These are phyloP conservation scores for Chaetomiaceae sp. DNA, from an alignment of 2,329 filamentous ascomycete species.

Conservation along the genomic window DNA sequence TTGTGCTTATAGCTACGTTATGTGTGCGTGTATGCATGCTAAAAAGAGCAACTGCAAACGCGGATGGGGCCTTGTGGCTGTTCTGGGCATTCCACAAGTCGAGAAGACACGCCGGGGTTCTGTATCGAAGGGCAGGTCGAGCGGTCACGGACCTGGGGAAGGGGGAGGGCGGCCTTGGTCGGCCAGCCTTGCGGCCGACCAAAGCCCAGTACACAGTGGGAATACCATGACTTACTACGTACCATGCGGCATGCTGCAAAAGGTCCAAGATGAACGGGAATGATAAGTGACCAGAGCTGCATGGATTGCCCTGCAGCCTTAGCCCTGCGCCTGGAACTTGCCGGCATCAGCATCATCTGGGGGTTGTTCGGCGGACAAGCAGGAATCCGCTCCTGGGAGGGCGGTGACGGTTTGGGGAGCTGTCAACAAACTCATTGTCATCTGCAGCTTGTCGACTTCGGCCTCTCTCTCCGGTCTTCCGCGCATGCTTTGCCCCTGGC, in stretches of 20 bases:
- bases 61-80: constrained; percentile 17
- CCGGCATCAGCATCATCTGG: constrained; percentile 7
- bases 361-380: constrained; percentile 10
- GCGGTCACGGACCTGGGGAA: background rate
- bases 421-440: constrained; percentile 21
- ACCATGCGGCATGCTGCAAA: background rate
- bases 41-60: constrained; percentile 19
- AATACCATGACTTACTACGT: background rate
- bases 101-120: background rate
- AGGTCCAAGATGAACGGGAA: constrained; percentile 4
- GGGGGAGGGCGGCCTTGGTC: background rate
- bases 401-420: constrained; percentile 13
- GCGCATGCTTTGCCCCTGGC: background rate
- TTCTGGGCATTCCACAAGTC: constrained; percentile 15
- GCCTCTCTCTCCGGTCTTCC: background rate
- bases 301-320: constrained; percentile 9
- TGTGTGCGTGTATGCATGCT: constrained; percentile 10
- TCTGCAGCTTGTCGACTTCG: constrained; percentile 22
- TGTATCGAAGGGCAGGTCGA: background rate
- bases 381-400: constrained; percentile 7
- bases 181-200: constrained; percentile 11
- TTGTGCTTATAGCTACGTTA: constrained; percentile 5
- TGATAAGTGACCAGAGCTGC: constrained; percentile 17
- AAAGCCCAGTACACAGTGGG: background rate
- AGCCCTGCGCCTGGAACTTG: background rate